A percentile compares a stretch with the other conserved stretches of the same genome.
These are phyloP conservation scores for Glomus cerebriforme DNA, from an alignment of 192 early-diverging fungal genomes.

Conservation along the genomic window DNA sequence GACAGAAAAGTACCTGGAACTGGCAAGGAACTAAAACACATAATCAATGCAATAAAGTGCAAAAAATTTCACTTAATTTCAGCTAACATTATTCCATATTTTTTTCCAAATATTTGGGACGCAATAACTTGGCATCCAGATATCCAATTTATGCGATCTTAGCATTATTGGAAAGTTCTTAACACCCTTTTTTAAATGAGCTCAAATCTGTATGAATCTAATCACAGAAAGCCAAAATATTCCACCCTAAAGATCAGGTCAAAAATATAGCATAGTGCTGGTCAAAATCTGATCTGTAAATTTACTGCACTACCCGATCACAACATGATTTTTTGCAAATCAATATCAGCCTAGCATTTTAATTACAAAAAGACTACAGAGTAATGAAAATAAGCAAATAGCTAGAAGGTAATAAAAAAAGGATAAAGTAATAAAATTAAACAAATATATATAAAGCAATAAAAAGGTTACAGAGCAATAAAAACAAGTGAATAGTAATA, in stretches of 20 bases:
- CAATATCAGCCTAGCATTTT: slow-evolving; percentile 5
- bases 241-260: too few relatives aligned
- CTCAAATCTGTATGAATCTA: neutral
- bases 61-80: neutral
- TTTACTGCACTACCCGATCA: too few relatives aligned
- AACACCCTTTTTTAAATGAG: neutral
- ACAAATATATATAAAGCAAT: neutral
- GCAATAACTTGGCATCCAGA: too few relatives aligned
- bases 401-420: too few relatives aligned
- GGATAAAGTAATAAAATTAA: neutral
- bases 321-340: slow-evolving; percentile 7
- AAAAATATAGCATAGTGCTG: too few relatives aligned
- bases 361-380: neutral
- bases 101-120: too few relatives aligned
- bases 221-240: slow-evolving; percentile 7
- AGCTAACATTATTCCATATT: too few relatives aligned
- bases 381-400: too few relatives aligned
- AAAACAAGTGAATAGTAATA: neutral
- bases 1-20: too few relatives aligned
- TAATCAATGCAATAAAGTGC: neutral
- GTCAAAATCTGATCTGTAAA: too few relatives aligned
- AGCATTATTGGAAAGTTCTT: slow-evolving; percentile 1
- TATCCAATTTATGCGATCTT: neutral
- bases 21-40: neutral
- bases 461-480: neutral